Percentiles rank a stretch among this genome's conserved stretches.
Evolutionary conservation across 352 stramenopile species (phyloP).

Genomic region (Hyphochytrium catenoides): DNA sequence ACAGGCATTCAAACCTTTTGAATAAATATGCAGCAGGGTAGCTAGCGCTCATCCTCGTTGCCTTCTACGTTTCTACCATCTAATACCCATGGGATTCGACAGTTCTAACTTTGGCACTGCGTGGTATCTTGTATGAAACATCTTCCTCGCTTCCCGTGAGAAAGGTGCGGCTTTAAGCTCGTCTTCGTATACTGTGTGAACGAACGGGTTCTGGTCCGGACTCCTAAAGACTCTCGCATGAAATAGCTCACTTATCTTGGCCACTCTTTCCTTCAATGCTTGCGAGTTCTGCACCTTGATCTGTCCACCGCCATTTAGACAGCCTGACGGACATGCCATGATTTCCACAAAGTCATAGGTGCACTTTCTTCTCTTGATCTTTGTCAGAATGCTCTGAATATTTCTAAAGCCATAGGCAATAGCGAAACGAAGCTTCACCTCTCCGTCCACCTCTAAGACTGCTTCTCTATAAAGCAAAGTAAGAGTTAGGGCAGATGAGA

Average conservation of each 20-base stretch:
- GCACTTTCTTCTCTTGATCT: constrained; percentile 65
- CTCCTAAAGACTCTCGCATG: constrained; percentile 27
- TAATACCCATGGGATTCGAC: constrained; percentile 55
- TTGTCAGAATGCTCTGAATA: constrained; percentile 80
- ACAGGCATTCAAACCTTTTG: too few species aligned
- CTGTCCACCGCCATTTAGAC: constrained; percentile 88
- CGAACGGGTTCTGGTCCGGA: constrained; percentile 33
- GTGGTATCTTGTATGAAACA: constrained; percentile 51
- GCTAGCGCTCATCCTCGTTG: not conserved
- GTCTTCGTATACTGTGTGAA: constrained; percentile 48
- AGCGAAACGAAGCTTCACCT: constrained; percentile 73
- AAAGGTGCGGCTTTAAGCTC: constrained; percentile 45
- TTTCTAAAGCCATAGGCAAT: constrained; percentile 91
- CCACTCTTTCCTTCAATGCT: constrained; percentile 24
- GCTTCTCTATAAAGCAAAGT: constrained; percentile 27
- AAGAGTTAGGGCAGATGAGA: not conserved
- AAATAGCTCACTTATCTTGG: constrained; percentile 33
- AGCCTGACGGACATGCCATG: constrained; percentile 95
- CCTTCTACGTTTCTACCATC: constrained; percentile 23
- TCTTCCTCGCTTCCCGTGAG: constrained; percentile 24
- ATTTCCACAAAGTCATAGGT: constrained; percentile 91
- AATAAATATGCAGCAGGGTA: constrained; percentile 4
- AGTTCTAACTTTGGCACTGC: constrained; percentile 56
- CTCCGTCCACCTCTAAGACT: constrained; percentile 28
- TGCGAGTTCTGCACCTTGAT: constrained; percentile 40